These are phyloP conservation scores for Aquilaria agallochum DNA, from an alignment of 441 rosid species.

Conservation along the genomic window DNA sequence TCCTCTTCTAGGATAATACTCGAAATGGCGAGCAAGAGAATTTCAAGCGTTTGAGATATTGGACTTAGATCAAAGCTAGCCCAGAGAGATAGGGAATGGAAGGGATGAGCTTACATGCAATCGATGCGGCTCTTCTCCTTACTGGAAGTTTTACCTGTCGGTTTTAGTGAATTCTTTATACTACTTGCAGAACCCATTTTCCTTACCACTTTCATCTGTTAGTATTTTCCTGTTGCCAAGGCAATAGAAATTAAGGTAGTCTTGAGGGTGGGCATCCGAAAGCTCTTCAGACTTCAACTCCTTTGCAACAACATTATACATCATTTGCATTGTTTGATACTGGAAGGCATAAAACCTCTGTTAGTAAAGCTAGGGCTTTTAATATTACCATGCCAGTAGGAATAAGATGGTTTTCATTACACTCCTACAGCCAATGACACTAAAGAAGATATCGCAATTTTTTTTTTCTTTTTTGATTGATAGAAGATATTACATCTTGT, in stretches of 20 bases:
- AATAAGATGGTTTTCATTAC: not conserved
- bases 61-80: too few relatives aligned
- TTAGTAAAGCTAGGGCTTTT: slow-evolving; percentile 2
- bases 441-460: too few relatives aligned
- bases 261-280: slow-evolving; percentile 54
- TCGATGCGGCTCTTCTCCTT: not conserved
- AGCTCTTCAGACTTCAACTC: slow-evolving; percentile 42
- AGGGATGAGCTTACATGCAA: too few relatives aligned
- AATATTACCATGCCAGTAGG: not conserved
- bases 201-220: slow-evolving; percentile 20
- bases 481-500: too few relatives aligned
- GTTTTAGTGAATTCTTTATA: not conserved
- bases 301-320: slow-evolving; percentile 52
- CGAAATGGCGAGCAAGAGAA: too few relatives aligned
- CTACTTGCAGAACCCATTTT: slow-evolving; percentile 14
- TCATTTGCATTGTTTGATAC: slow-evolving; percentile 86
- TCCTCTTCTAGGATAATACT: too few relatives aligned
- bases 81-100: too few relatives aligned
- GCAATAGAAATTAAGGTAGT: slow-evolving; percentile 82
- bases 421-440: too few relatives aligned
- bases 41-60: too few relatives aligned
- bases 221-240: slow-evolving; percentile 58
- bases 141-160: slow-evolving; percentile 32
- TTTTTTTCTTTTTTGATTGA: not conserved
- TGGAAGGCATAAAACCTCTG: slow-evolving; percentile 24